phyloP scores from a whole-genome alignment of 768 basidiomycete species.

The Cystofilobasidium macerans region DNA sequence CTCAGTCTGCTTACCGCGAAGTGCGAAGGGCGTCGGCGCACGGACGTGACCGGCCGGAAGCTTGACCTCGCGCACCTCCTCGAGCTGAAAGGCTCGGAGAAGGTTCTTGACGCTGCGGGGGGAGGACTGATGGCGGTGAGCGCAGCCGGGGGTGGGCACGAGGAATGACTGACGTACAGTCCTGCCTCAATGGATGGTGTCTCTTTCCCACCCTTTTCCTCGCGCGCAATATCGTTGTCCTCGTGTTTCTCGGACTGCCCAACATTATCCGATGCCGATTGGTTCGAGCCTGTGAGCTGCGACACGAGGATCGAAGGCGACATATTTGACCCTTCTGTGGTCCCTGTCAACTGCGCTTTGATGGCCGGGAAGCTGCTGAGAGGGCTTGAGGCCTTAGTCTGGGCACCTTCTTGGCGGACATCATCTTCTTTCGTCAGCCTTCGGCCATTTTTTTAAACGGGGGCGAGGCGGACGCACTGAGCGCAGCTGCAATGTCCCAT shows the following conservation, averaged over 20 bases:
- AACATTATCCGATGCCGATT: background rate
- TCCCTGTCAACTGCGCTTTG: constrained; percentile 12
- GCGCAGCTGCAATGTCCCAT: constrained; percentile 7
- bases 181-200: background rate
- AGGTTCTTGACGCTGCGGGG: constrained; percentile 20
- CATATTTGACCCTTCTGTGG: background rate
- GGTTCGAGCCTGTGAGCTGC: constrained; percentile 3
- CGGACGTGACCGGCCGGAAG: constrained; percentile 8
- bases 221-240: constrained; percentile 17
- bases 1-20: background rate
- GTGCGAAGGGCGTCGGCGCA: background rate
- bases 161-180: background rate
- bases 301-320: constrained; percentile 19
- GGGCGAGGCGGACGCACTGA: background rate
- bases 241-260: background rate
- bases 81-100: constrained; percentile 16
- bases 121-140: background rate
- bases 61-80: constrained; percentile 9
- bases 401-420: background rate
- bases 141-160: background rate
- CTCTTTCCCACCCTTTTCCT: constrained; percentile 14
- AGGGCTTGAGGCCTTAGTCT: constrained; percentile 6
- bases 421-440: background rate
- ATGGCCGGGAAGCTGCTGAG: constrained; percentile 2
- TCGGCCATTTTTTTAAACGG: no score